phyloP scores from a whole-genome alignment of 1,284 basidiomycete genomes.

The Irpex rosettiformis region DNA sequence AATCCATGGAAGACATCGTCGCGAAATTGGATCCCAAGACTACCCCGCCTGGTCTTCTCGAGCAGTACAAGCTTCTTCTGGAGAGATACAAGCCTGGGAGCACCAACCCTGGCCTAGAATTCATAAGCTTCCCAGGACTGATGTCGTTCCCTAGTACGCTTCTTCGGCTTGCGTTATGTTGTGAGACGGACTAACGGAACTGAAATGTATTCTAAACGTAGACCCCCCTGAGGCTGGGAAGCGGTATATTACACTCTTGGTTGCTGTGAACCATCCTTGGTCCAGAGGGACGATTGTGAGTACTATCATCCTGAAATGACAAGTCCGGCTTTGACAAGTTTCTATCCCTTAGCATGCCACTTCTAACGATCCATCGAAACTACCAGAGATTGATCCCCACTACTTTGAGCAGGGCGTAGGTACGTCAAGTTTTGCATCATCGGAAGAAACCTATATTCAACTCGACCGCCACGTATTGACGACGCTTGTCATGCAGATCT shows the following conservation, averaged over 20 bases:
- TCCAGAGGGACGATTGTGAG: conserved; percentile 36
- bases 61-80: conserved; percentile 30
- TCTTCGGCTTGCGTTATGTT: conserved; percentile 3
- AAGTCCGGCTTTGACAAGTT: background rate
- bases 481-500: conserved; percentile 9
- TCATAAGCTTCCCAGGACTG: conserved; percentile 24
- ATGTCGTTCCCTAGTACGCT: conserved; percentile 14
- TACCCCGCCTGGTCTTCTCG: conserved; percentile 19
- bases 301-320: background rate
- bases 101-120: conserved; percentile 24
- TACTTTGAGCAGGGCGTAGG: conserved; percentile 37
- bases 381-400: conserved; percentile 35
- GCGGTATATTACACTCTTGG: conserved; percentile 28
- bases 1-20: conserved; percentile 18
- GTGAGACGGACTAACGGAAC: background rate
- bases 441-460: background rate
- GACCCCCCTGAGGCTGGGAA: conserved; percentile 26
- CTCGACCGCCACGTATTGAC: background rate
- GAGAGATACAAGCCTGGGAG: conserved; percentile 20
- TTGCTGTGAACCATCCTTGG: conserved; percentile 28
- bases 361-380: conserved; percentile 28
- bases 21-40: conserved; percentile 14
- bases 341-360: conserved; percentile 22
- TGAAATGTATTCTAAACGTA: conserved; percentile 3
- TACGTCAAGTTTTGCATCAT: conserved; percentile 10